Conservation (phyloP, 2,329 filamentous ascomycete species). For the Epichloe coenophiala region DNA sequence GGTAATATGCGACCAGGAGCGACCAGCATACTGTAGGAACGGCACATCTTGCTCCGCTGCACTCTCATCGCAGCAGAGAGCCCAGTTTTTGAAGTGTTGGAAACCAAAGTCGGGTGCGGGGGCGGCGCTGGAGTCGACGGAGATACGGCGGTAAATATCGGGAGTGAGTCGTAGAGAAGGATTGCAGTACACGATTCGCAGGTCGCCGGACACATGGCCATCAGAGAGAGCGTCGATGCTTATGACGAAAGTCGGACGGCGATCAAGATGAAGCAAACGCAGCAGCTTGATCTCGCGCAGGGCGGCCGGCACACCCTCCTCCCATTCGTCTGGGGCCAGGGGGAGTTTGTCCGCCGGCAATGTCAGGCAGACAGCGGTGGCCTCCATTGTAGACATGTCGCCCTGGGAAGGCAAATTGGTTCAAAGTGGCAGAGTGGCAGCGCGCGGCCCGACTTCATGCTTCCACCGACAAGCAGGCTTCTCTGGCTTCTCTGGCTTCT, state of each 20-base stretch:
- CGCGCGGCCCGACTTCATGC: not conserved
- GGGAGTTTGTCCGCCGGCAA: not conserved
- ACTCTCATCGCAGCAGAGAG: not conserved
- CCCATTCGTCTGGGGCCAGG: not conserved
- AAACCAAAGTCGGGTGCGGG: not conserved
- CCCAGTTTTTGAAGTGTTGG: conserved; percentile 3
- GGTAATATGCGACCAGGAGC: conserved; percentile 3
- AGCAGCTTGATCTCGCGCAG: conserved; percentile 20
- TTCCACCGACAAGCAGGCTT: not conserved
- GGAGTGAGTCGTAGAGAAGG: conserved; percentile 7
- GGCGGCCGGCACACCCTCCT: not conserved
- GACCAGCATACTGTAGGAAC: conserved; percentile 5
- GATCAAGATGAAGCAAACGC: conserved; percentile 27
- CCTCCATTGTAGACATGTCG: not conserved
- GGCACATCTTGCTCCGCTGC: not conserved
- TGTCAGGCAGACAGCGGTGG: not conserved
- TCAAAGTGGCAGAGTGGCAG: not conserved
- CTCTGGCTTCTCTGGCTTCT: no score
- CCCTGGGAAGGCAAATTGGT: not conserved
- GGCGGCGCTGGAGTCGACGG: not conserved
- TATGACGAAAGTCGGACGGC: conserved; percentile 28
- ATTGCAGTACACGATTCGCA: conserved; percentile 23
- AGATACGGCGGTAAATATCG: conserved; percentile 1
- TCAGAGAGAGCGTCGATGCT: conserved; percentile 7
- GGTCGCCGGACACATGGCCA: conserved; percentile 2